phyloP scores from a whole-genome alignment of 345 rosid genomes.

The Arabidopsis arenosa region DNA sequence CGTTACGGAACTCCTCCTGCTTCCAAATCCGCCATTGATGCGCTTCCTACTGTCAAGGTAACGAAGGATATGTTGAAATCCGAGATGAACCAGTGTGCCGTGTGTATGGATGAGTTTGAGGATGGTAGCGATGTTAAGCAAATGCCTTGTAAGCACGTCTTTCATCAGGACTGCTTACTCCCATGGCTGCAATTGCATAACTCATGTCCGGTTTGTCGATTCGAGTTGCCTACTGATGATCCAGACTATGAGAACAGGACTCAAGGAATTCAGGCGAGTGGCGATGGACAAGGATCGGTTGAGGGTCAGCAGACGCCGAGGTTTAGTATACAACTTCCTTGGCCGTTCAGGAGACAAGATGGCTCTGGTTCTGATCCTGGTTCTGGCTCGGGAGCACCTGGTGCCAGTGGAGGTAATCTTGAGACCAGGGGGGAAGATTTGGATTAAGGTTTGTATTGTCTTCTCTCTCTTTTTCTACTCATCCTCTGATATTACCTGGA shows the following conservation, averaged over 20 bases:
- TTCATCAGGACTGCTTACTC: slow-evolving; percentile 67
- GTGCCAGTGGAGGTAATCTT: slow-evolving; percentile 45
- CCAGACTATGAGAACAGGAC: slow-evolving; percentile 63
- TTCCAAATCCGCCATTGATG: slow-evolving; percentile 61
- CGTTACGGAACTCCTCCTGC: slow-evolving; percentile 85
- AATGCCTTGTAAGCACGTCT: slow-evolving; percentile 78
- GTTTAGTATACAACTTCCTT: slow-evolving; percentile 71
- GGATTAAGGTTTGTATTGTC: slow-evolving; percentile 52
- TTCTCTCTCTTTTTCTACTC: slow-evolving; percentile 6
- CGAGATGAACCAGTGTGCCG: slow-evolving; percentile 72
- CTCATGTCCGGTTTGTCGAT: slow-evolving; percentile 78
- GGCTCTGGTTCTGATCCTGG: slow-evolving; percentile 49
- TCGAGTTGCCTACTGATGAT: slow-evolving; percentile 78
- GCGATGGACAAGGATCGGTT: slow-evolving; percentile 26
- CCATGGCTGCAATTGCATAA: slow-evolving; percentile 81
- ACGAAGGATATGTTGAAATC: slow-evolving; percentile 50
- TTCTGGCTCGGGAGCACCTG: slow-evolving; percentile 47
- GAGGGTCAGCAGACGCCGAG: slow-evolving; percentile 54
- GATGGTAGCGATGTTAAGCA: slow-evolving; percentile 57
- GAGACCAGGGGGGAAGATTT: slow-evolving; percentile 63
- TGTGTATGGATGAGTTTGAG: slow-evolving; percentile 75
- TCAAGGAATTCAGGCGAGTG: slow-evolving; percentile 37
- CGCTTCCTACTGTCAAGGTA: slow-evolving; percentile 58
- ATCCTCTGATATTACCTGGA: background rate
- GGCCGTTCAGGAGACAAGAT: slow-evolving; percentile 56